Evolutionary conservation across 208 protist genomes (phyloP), one percentile per base, ranked within the genome.

Genomic region (Trypanosoma platydactyli): DNA sequence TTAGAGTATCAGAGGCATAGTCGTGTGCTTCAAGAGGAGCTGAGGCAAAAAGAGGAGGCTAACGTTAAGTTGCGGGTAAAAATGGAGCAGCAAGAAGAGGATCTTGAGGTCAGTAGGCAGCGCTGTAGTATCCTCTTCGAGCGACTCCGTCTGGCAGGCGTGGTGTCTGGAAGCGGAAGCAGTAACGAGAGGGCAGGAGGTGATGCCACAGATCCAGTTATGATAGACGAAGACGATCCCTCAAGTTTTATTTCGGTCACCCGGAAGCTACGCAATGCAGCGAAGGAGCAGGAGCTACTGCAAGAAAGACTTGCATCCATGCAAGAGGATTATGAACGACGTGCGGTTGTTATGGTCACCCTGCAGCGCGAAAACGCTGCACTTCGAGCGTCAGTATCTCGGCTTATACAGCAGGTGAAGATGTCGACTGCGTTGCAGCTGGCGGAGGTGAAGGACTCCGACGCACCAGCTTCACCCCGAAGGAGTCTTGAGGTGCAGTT

Each of bases 301-400:
- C 38, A 33, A 5, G 60, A 49, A 20, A 16, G 33, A 9, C 22
- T 74, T 48, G 24, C 40, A 41, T 24, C 46, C 16, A 60, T 74
- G 5, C 68, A 68, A 35, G 61, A 67, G 41, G 68, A 74, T 33
- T 50, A 51, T 48, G 60, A 67, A 16, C 49, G 61, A 20, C 68
- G 61, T 1, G 61, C 54, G 27, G 9, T 55, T 55, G 15, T 68
- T 22, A 30, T 68, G 5, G 22, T 42, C 6, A 50, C 60, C 15
- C 0, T 67, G 7, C 60, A 46, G 22, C 56, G 59, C 24, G 68
- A 74, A 61, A 74, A 74, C 42, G 41, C 56, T n/a, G 60, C 68
- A 24, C 68, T 74, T 29, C 50, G 68, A 13, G 41, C 45, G 9
- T 62, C 61, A 3, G 61, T 74, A 16, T 67, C 68, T 13, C 49